Conservation (phyloP, 2,329 filamentous ascomycete genomes). For the Tetracladium maxilliforme region DNA sequence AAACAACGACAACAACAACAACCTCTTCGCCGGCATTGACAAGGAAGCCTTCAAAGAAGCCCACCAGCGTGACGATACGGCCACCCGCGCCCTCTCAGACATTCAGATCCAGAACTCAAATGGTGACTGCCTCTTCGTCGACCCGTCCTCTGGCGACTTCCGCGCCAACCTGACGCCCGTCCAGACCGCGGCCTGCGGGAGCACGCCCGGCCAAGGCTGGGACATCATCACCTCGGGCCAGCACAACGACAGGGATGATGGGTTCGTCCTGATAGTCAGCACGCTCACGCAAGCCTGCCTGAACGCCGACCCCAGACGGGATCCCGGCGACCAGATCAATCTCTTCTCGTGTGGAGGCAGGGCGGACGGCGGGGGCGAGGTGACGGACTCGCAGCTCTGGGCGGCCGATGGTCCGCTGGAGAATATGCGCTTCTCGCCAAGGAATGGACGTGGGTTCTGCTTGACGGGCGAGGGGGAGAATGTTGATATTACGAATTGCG, state of each 20-base stretch:
- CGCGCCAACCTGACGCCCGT: constrained; percentile 27
- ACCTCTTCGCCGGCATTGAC: no score
- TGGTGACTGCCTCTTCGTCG: constrained; percentile 24
- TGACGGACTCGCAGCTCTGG: no score
- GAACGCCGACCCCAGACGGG: constrained; percentile 38
- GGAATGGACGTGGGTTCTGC: no score
- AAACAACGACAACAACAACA: no score
- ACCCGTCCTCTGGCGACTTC: constrained; percentile 27
- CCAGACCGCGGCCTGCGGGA: constrained; percentile 23
- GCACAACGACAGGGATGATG: constrained; percentile 31
- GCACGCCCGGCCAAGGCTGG: constrained; percentile 23
- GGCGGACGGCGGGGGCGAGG: constrained; percentile 37
- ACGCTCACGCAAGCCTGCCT: constrained; percentile 41
- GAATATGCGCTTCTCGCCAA: no score
- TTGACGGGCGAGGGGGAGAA: no score
- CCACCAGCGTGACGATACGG: constrained; percentile 24
- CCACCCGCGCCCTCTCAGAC: constrained; percentile 21
- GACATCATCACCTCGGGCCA: constrained; percentile 30
- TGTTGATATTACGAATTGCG: no score
- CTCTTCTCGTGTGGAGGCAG: constrained; percentile 44
- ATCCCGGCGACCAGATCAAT: constrained; percentile 33
- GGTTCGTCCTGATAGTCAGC: constrained; percentile 36
- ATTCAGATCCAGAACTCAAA: constrained; percentile 25
- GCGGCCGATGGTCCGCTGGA: no score
- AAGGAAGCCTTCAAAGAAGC: constrained; percentile 24